Base-by-base conservation (phyloP, 2,329 filamentous ascomycete genomes). In the Fusarium chuoi region DNA sequence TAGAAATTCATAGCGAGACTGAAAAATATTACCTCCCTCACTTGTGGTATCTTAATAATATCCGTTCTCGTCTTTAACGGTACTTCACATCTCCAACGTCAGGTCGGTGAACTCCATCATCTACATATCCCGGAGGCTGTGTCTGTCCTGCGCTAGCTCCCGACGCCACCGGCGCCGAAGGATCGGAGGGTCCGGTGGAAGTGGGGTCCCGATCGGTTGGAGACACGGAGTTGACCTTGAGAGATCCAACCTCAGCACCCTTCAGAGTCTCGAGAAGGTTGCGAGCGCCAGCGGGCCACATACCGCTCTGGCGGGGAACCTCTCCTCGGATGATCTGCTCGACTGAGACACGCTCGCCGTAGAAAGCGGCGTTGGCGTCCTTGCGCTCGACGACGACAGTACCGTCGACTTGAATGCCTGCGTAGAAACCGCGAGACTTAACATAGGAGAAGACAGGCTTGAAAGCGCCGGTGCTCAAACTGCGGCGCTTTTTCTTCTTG, bases 361-460 rank as follows among this genome's bases (percentile, higher is more conserved):
- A 98, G 79, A 98, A 98, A 11, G 89, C 89, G 59, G 94, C 92
- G 78, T 98, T 98, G 79, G 96, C 95, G 65, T 96, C 94, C n/a
- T 89, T 92, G 57, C 95, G 90, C 82, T 97, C 94, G 33, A 96
- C 93, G 55, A 98, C 88, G 17, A 97, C 89, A 0, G 94, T 97
- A 33, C 95, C 95, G 78, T 98, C 95, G 39, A 97, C 88, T 78
- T 95, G 93, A 2, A 97, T 89, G 36, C 94, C 94, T 3, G 94
- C 95, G 78, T 97, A 98, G 75, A 98, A 91, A 9, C 95, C 95
- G 59, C 94, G 90, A 54, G 92, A 95, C 84, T 97, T 98, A 83
- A 98, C 90, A 81, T 98, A 98, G 6, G 85, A 86, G 64, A 87
- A 88, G n/a, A 87, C 86, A 6, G 86, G 86, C 75, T 79, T 80